phyloP scores from a whole-genome alignment of 2,329 filamentous ascomycete genomes.

The Botrytis cinerea region DNA sequence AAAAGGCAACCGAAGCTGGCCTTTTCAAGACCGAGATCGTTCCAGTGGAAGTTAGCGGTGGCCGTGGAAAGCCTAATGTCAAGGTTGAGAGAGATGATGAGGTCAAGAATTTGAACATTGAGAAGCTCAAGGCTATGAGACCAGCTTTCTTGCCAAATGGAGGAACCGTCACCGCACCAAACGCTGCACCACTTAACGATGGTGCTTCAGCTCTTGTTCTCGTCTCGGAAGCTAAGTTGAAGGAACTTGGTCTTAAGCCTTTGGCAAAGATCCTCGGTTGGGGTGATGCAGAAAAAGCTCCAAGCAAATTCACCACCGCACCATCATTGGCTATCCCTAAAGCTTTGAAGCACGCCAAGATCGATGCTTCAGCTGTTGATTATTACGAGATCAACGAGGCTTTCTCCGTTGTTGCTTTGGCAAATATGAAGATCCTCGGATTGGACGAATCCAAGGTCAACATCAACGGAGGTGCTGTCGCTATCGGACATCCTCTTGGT shows the following conservation, averaged over 20 bases:
- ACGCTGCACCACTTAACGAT: constrained; percentile 94
- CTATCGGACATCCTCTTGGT: constrained; percentile 92
- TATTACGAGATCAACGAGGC: constrained; percentile 99
- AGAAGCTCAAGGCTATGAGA: constrained; percentile 82
- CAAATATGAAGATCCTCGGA: constrained; percentile 89
- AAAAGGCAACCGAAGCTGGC: constrained; percentile 78
- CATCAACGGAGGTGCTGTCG: constrained; percentile 90
- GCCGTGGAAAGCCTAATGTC: constrained; percentile 84
- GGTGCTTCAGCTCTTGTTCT: constrained; percentile 90
- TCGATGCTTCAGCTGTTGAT: constrained; percentile 77
- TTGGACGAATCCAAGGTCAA: constrained; percentile 87
- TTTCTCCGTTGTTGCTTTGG: constrained; percentile 93
- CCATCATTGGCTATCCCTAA: constrained; percentile 95
- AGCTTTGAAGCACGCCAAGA: constrained; percentile 89
- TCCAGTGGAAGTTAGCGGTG: constrained; percentile 83
- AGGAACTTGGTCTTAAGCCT: constrained; percentile 87
- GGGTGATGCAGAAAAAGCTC: constrained; percentile 90
- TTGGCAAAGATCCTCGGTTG: constrained; percentile 96
- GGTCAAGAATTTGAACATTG: constrained; percentile 87
- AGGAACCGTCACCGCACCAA: constrained; percentile 92
- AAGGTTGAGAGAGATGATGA: constrained; percentile 87
- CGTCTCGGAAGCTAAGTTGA: constrained; percentile 90
- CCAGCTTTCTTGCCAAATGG: constrained; percentile 76
- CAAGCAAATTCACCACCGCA: constrained; percentile 93
- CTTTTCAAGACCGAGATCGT: constrained; percentile 84